Evolutionary conservation across 805 yeast genomes (phyloP).

Genomic region (Scheffersomyces amazonensis): DNA sequence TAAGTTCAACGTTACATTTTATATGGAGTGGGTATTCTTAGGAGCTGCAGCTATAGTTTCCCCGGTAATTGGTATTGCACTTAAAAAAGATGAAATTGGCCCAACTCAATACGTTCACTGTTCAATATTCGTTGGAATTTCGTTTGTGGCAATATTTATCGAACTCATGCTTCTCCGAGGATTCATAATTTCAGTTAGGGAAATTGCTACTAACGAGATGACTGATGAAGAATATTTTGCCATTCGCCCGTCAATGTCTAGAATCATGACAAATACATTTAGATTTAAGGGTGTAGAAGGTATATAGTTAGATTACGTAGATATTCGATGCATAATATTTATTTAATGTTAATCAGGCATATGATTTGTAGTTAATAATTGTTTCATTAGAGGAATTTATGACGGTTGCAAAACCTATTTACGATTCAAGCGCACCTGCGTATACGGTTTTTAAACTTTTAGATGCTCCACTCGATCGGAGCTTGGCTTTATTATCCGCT

Average conservation of each 20-base stretch:
- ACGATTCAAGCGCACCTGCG: too few relatives aligned
- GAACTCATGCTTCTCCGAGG: slow-evolving; percentile 43
- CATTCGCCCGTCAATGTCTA: not conserved
- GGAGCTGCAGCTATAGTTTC: slow-evolving; percentile 48
- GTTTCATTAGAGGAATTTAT: too few relatives aligned
- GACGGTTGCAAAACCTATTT: too few relatives aligned
- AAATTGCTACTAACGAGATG: not conserved
- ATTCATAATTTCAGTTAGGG: slow-evolving; percentile 33
- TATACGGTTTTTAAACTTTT: too few relatives aligned
- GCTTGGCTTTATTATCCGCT: too few relatives aligned
- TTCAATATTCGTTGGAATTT: slow-evolving; percentile 51
- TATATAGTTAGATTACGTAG: too few relatives aligned
- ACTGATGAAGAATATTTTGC: not conserved
- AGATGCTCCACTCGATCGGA: too few relatives aligned
- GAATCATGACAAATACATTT: not conserved
- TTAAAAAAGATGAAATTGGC: slow-evolving; percentile 24
- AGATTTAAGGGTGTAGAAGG: not conserved
- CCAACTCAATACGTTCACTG: slow-evolving; percentile 46
- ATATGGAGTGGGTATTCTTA: slow-evolving; percentile 48
- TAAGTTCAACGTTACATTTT: slow-evolving; percentile 42
- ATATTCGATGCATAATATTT: too few relatives aligned
- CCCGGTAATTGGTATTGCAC: slow-evolving; percentile 52
- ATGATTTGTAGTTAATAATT: too few relatives aligned
- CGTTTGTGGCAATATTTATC: slow-evolving; percentile 35
- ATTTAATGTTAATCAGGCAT: too few relatives aligned